A percentile compares a stretch with the other conserved stretches of the same genome.
These are phyloP conservation scores for Gomphus bonarii DNA, from an alignment of 1,284 basidiomycete species.

Conservation along the genomic window DNA sequence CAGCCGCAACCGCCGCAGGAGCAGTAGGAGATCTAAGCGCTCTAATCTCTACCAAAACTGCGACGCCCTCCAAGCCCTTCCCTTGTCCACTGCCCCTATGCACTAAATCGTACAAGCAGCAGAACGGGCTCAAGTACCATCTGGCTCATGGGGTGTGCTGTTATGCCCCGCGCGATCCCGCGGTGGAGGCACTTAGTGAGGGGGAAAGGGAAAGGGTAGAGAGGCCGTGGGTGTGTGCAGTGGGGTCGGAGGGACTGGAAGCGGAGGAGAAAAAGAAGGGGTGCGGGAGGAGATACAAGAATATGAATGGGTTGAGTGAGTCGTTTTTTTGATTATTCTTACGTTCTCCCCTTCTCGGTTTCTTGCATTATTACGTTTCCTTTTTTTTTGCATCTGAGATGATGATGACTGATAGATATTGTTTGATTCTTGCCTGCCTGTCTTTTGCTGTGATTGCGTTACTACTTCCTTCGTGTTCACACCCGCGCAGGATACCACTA, in stretches of 20 bases:
- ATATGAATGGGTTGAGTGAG: constrained; percentile 85
- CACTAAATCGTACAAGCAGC: constrained; percentile 98
- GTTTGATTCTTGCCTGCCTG: not conserved
- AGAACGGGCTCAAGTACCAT: constrained; percentile 44
- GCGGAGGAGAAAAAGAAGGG: constrained; percentile 62
- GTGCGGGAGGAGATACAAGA: constrained; percentile 92
- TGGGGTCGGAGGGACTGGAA: constrained; percentile 69
- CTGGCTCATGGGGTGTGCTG: too few species aligned
- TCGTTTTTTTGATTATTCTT: too few species aligned
- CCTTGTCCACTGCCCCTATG: constrained; percentile 94
- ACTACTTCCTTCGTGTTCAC: too few species aligned
- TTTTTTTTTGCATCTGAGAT: not conserved
- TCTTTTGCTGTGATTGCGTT: too few species aligned
- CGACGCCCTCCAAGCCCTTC: constrained; percentile 75
- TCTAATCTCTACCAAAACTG: constrained; percentile 17
- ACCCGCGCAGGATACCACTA: constrained; percentile 71
- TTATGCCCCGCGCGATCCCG: too few species aligned
- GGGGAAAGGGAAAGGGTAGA: constrained; percentile 71
- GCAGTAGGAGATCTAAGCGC: constrained; percentile 25
- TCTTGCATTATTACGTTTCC: too few species aligned
- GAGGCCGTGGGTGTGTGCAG: constrained; percentile 81
- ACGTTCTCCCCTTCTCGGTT: too few species aligned
- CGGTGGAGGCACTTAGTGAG: constrained; percentile 57
- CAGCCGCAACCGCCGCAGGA: constrained; percentile 26
- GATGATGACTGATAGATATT: constrained; percentile 1